These are phyloP conservation scores for Calendula officinalis DNA, from an alignment of 129 eudicot species.

Conservation along the genomic window DNA sequence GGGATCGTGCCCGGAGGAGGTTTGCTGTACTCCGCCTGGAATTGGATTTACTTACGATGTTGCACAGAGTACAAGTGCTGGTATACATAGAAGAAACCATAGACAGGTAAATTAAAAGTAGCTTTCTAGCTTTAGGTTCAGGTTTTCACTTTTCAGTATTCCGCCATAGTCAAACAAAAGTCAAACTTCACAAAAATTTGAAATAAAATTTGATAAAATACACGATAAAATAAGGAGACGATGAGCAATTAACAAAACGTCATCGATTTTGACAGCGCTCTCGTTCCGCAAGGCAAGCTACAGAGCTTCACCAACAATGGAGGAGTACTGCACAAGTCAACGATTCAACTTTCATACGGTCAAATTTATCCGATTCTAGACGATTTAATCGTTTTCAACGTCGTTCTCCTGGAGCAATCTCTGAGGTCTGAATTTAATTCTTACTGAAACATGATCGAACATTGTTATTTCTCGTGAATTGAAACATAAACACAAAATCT, in stretches of 20 bases:
- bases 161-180: too few species aligned
- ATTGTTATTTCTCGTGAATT: neutral
- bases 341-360: constrained; percentile 14
- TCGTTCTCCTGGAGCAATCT: constrained; percentile 35
- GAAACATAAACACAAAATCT: neutral
- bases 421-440: constrained; percentile 31
- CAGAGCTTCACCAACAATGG: constrained; percentile 26
- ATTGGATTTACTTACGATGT: constrained; percentile 44
- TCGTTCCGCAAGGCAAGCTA: constrained; percentile 24
- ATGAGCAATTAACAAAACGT: neutral
- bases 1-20: constrained; percentile 29
- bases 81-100: constrained; percentile 28
- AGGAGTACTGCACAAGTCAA: constrained; percentile 1
- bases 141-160: too few species aligned
- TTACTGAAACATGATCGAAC: neutral
- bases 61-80: constrained; percentile 35
- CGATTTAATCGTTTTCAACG: constrained; percentile 31
- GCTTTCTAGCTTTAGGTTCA: too few species aligned
- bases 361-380: constrained; percentile 33
- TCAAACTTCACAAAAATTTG: too few species aligned
- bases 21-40: constrained; percentile 48
- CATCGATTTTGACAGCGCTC: constrained; percentile 23
- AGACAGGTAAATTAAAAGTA: constrained; percentile 26
- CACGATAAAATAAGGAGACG: neutral
- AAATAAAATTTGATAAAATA: too few species aligned